Conservation (phyloP, 106 monocot species). For the Chionographis japonica region DNA sequence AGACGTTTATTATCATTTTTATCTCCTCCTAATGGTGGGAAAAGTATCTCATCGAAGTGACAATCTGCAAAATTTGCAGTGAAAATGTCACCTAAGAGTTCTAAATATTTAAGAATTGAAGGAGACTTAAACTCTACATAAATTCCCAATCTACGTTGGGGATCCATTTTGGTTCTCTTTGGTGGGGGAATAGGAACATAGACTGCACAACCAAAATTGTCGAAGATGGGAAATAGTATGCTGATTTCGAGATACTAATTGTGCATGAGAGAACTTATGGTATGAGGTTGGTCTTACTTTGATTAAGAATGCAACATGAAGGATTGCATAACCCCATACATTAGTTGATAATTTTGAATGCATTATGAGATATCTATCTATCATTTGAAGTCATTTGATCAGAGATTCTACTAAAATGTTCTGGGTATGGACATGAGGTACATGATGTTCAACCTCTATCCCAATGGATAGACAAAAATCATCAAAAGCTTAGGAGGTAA, state of each 20-base stretch:
- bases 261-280: too few species aligned
- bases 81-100: neutral
- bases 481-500: neutral
- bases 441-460: neutral
- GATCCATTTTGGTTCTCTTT: too few species aligned
- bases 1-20: neutral
- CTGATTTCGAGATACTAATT: too few species aligned
- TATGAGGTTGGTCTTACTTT: too few species aligned
- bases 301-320: too few species aligned
- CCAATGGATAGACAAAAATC: neutral
- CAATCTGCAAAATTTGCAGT: neutral
- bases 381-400: too few species aligned
- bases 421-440: conserved; percentile 3
- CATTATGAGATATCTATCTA: too few species aligned
- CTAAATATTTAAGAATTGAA: neutral
- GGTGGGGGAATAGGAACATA: too few species aligned
- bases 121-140: neutral
- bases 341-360: too few species aligned
- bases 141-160: neutral
- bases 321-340: too few species aligned
- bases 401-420: neutral
- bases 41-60: conserved; percentile 3
- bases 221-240: too few species aligned
- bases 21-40: neutral
- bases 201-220: too few species aligned